A percentile compares a stretch with the other conserved stretches of the same genome.
These are phyloP conservation scores for Dunaliella primolecta DNA, from an alignment of 139 green algal genomes.

Conservation along the genomic window DNA sequence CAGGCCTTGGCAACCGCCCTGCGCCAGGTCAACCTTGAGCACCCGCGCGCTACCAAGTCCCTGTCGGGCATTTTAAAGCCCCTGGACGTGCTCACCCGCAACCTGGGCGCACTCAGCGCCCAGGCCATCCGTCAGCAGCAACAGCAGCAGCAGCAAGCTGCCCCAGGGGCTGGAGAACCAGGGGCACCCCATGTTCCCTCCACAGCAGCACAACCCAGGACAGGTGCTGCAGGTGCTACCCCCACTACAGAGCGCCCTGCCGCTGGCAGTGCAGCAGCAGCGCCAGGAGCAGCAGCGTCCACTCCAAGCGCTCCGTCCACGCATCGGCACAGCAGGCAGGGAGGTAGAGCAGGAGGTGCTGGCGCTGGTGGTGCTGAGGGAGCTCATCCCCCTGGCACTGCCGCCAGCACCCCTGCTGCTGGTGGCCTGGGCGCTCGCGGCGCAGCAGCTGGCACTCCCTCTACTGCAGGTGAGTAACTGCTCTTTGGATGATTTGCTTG, in stretches of 20 bases:
- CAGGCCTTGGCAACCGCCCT: conserved; percentile 58
- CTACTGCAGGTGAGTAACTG: background rate
- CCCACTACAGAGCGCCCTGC: background rate
- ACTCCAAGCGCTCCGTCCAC: background rate
- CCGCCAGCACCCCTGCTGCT: too few species aligned
- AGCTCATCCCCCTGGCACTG: background rate
- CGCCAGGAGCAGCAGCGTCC: background rate
- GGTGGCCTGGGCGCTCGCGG: background rate
- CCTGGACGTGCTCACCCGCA: conserved; percentile 80
- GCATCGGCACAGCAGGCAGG: background rate
- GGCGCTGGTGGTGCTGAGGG: conserved; percentile 13
- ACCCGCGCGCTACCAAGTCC: conserved; percentile 50
- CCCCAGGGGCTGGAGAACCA: background rate
- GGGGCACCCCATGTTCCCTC: background rate
- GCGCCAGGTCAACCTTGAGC: conserved; percentile 55
- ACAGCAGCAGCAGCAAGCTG: background rate
- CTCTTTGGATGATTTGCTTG: too few species aligned
- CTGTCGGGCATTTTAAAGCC: conserved; percentile 74
- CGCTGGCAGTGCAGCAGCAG: background rate
- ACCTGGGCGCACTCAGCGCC: conserved; percentile 25
- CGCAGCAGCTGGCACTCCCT: background rate
- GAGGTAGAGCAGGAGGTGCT: background rate
- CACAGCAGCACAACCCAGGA: background rate
- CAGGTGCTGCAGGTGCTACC: conserved; percentile 1
- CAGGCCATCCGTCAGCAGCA: conserved; percentile 6